Percentiles rank a stretch among this genome's conserved stretches.
Conservation (phyloP, 73 alveolate species). For the Paramecium caudatum region DNA sequence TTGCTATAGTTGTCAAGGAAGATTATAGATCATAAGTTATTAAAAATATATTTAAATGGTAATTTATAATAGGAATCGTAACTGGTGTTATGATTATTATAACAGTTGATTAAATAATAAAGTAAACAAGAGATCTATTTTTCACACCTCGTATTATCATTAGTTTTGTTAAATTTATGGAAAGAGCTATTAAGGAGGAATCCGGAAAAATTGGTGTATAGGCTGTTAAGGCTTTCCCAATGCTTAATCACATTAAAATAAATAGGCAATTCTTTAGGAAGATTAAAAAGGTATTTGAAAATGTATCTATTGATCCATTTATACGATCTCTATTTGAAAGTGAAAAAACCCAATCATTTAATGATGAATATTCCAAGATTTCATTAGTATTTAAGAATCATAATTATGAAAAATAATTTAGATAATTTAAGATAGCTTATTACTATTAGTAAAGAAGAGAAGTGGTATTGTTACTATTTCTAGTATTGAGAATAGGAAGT, state of each 20-base stretch:
- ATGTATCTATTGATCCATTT: conserved; percentile 55
- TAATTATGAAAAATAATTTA: conserved; percentile 57
- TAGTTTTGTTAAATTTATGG: background rate
- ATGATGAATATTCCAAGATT: conserved; percentile 42
- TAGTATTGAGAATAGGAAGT: conserved; percentile 45
- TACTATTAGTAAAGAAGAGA: conserved; percentile 46
- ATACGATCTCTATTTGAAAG: conserved; percentile 58
- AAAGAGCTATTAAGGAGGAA: background rate
- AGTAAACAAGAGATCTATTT: background rate
- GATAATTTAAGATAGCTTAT: background rate
- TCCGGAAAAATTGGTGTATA: background rate
- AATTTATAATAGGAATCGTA: background rate
- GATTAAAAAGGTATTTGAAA: conserved; percentile 36
- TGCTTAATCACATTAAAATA: conserved; percentile 2
- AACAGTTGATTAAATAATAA: conserved; percentile 13
- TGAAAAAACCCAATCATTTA: conserved; percentile 45
- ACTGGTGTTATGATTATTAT: conserved; percentile 1
- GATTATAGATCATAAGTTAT: background rate
- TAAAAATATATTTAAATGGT: conserved; percentile 35
- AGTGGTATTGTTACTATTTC: background rate
- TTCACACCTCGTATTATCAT: conserved; percentile 28
- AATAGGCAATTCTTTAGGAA: conserved; percentile 12
- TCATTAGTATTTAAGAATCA: conserved; percentile 7
- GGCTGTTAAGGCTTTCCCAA: background rate
- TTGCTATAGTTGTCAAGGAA: background rate